Evolutionary conservation across 1,139 yeast genomes (phyloP).

Genomic region (Hemisphaericaspora xylofermentans): DNA sequence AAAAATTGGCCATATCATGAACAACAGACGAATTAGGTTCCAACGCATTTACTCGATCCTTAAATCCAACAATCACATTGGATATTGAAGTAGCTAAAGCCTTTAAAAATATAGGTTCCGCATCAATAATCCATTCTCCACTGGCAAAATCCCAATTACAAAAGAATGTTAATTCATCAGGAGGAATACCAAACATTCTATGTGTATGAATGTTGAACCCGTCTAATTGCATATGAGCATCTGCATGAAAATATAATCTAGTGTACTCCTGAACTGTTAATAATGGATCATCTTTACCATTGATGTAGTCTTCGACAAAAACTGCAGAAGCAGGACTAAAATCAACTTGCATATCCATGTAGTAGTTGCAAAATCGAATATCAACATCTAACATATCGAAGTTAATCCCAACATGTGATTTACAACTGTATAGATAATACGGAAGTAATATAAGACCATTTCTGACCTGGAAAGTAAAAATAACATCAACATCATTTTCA

Average conservation of each 20-base stretch:
- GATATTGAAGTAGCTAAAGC: constrained; percentile 43
- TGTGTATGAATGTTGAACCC: constrained; percentile 79
- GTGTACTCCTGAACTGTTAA: constrained; percentile 29
- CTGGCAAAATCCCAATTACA: constrained; percentile 87
- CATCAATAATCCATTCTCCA: constrained; percentile 56
- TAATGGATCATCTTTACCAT: constrained; percentile 20
- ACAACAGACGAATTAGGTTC: constrained; percentile 55
- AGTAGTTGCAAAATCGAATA: constrained; percentile 82
- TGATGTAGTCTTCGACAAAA: constrained; percentile 23
- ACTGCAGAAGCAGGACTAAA: constrained; percentile 47
- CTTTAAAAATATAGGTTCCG: constrained; percentile 49
- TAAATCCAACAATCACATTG: constrained; percentile 61
- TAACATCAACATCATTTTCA: constrained; percentile 76
- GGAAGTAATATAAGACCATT: constrained; percentile 77
- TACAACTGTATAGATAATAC: constrained; percentile 63
- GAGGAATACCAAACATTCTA: constrained; percentile 90
- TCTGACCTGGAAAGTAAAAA: constrained; percentile 66
- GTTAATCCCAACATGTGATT: constrained; percentile 60
- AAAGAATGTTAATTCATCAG: constrained; percentile 79
- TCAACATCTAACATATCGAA: constrained; percentile 74
- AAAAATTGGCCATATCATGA: constrained; percentile 67
- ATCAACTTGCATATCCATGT: constrained; percentile 78
- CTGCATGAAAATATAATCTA: constrained; percentile 17
- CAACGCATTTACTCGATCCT: constrained; percentile 74
- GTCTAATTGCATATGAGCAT: constrained; percentile 49